Evolutionary conservation across 345 rosid species (phyloP).

Genomic region (Anastatica hierochuntica): DNA sequence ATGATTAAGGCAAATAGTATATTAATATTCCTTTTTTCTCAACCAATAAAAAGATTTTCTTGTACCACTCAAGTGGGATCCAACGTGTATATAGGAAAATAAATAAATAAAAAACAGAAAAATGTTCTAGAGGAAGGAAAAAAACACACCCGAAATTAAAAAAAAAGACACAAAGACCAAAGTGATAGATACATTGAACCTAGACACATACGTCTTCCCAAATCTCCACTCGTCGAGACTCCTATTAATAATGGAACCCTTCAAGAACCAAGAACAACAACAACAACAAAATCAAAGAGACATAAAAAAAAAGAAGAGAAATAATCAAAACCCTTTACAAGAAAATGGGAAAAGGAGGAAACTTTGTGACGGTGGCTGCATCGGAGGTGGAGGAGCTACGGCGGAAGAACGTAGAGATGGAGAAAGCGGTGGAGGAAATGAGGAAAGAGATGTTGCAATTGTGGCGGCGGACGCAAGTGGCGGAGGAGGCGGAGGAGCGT

Average conservation of each 20-base stretch:
- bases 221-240: not conserved
- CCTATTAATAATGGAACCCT: slow-evolving; percentile 8
- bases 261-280: too few relatives aligned
- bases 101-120: not conserved
- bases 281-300: too few relatives aligned
- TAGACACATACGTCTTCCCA: slow-evolving; percentile 34
- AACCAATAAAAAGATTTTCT: not conserved
- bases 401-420: slow-evolving; percentile 35
- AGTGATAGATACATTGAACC: slow-evolving; percentile 52
- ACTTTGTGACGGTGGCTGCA: slow-evolving; percentile 8
- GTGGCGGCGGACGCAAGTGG: slow-evolving; percentile 48
- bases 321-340: not conserved
- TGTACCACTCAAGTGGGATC: slow-evolving; percentile 1
- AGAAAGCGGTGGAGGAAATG: slow-evolving; percentile 51
- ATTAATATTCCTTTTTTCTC: not conserved
- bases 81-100: not conserved
- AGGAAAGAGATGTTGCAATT: slow-evolving; percentile 40
- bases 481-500: slow-evolving; percentile 80
- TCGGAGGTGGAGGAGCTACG: slow-evolving; percentile 26
- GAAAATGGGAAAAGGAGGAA: slow-evolving; percentile 31
- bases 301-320: not conserved
- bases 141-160: not conserved
- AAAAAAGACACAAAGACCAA: not conserved
- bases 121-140: not conserved
- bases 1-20: too few relatives aligned